A percentile compares a stretch with the other conserved stretches of the same genome.
These are phyloP conservation scores for Magnusiomyces fungicola DNA, from an alignment of 1,139 yeast genomes.

Conservation along the genomic window DNA sequence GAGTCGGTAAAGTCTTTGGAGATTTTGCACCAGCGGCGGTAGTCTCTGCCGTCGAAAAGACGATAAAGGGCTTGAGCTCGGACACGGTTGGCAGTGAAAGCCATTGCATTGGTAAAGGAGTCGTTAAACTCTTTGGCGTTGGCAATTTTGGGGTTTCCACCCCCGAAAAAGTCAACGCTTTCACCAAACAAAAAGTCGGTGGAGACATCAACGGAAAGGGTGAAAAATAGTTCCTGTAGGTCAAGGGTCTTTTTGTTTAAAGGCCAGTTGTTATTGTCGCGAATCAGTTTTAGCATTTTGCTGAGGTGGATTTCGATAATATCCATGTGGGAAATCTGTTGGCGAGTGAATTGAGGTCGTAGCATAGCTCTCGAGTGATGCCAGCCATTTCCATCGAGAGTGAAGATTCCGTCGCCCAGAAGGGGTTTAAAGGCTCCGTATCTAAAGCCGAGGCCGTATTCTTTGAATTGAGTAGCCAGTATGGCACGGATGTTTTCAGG, in stretches of 20 bases:
- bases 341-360: slow-evolving; percentile 51
- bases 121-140: slow-evolving; percentile 35
- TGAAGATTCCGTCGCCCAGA: slow-evolving; percentile 51
- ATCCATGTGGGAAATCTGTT: slow-evolving; percentile 45
- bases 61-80: slow-evolving; percentile 36
- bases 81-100: slow-evolving; percentile 36
- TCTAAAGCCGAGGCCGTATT: slow-evolving; percentile 45
- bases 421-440: slow-evolving; percentile 39
- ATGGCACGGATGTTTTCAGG: slow-evolving; percentile 40
- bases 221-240: slow-evolving; percentile 42
- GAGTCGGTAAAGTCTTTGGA: slow-evolving; percentile 30
- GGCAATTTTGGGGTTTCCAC: slow-evolving; percentile 21
- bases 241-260: slow-evolving; percentile 27
- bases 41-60: slow-evolving; percentile 32
- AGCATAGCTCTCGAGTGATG: slow-evolving; percentile 50
- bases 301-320: slow-evolving; percentile 42
- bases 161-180: slow-evolving; percentile 39
- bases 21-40: slow-evolving; percentile 26
- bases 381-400: slow-evolving; percentile 50
- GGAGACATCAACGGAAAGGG: slow-evolving; percentile 50
- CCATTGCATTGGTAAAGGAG: slow-evolving; percentile 40
- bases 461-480: slow-evolving; percentile 38
- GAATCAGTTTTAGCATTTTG: slow-evolving; percentile 33
- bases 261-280: slow-evolving; percentile 23
- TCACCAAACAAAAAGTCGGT: slow-evolving; percentile 55